These are phyloP conservation scores for Blastocystis sp. DNA, from an alignment of 352 stramenopile genomes.

Conservation along the genomic window DNA sequence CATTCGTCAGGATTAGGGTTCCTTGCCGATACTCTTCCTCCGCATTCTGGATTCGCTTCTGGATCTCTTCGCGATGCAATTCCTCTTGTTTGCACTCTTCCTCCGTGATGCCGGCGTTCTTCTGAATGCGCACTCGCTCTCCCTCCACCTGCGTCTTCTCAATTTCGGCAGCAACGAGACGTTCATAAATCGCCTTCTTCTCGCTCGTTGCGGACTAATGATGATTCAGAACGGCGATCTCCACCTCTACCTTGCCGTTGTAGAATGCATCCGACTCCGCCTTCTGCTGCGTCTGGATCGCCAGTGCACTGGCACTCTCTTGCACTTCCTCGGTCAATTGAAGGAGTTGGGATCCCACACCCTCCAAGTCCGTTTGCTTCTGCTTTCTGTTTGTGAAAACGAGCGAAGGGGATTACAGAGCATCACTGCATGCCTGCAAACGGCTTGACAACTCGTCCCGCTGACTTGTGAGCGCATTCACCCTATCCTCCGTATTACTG, in stretches of 20 bases:
- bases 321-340: background rate
- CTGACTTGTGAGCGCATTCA: background rate
- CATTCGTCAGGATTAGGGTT: background rate
- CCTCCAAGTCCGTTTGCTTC: background rate
- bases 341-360: background rate
- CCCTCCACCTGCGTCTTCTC: background rate
- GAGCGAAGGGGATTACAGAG: background rate
- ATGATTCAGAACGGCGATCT: background rate
- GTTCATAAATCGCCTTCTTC: constrained; percentile 31
- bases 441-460: background rate
- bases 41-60: background rate
- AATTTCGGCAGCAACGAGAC: background rate
- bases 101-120: background rate
- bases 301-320: background rate
- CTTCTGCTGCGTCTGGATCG: background rate
- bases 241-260: constrained; percentile 7
- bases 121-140: background rate
- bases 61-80: background rate
- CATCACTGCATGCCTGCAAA: background rate
- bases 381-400: background rate
- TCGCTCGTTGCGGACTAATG: background rate
- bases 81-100: background rate
- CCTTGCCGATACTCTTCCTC: background rate
- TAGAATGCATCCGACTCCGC: constrained; percentile 27
- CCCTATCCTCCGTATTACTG: background rate